phyloP scores from a whole-genome alignment of 73 alveolate genomes.

The Breviolum minutum region DNA sequence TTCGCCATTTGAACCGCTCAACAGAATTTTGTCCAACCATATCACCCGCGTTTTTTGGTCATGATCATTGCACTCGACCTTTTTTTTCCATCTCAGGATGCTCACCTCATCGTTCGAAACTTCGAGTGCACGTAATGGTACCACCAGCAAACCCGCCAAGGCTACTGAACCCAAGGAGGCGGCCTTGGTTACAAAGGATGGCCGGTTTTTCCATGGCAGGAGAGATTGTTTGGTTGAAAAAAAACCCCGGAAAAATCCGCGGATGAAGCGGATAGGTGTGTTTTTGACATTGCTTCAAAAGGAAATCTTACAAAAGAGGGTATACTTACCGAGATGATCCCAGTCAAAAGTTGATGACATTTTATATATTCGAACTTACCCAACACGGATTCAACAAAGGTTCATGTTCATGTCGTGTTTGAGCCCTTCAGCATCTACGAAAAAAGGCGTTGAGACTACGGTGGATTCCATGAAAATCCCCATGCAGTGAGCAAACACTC shows the following conservation, averaged over 20 bases:
- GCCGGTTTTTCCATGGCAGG: not conserved
- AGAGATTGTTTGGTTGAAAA: too few species aligned
- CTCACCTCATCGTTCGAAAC: not conserved
- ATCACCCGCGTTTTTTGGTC: not conserved
- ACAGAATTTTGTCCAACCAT: not conserved
- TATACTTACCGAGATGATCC: too few species aligned
- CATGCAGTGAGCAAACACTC: too few species aligned
- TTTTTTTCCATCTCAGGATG: not conserved
- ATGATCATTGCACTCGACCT: not conserved
- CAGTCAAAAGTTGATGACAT: not conserved
- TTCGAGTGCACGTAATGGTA: not conserved
- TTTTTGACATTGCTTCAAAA: too few species aligned
- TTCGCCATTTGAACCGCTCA: not conserved
- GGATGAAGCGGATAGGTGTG: too few species aligned
- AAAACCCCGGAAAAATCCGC: too few species aligned
- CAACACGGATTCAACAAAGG: not conserved
- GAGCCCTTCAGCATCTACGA: too few species aligned
- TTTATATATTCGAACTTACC: not conserved
- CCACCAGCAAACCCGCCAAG: slow-evolving; percentile 41
- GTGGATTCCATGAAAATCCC: too few species aligned
- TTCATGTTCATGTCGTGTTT: too few species aligned
- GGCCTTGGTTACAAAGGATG: not conserved
- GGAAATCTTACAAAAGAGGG: too few species aligned
- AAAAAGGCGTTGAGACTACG: too few species aligned
- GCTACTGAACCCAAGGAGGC: slow-evolving; percentile 33